Base-by-base conservation (phyloP, 1,139 yeast species). In the Blastobotrys ciferrii region DNA sequence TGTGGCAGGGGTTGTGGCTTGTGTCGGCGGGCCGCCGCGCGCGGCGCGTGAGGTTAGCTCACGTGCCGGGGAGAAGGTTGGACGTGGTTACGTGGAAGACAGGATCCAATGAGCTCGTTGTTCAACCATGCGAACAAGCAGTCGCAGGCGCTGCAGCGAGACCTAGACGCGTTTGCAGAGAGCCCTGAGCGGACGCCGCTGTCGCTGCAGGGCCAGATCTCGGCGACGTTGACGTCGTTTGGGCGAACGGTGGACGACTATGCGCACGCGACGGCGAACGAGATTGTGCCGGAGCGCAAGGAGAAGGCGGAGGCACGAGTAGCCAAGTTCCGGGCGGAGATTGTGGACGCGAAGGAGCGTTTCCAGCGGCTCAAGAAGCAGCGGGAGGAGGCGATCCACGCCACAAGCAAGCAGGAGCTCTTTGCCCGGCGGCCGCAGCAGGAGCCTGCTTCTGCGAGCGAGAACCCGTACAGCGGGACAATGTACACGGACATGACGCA, bases 111-210 rank as follows among this genome's bases (percentile, higher is more conserved):
- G 96, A 88, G 88, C 68, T 82, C 95, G 25, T 72, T 89, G 47
- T 88, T 85, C 68, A 91, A 87, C 68, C 95, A 87, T 67, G 96
- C 96, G 7, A 75, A 86, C 52, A 88, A 87, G 66, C 96, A 89
- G 68, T 80, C 89, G 36, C 87, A 81, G 60, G 75, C 82, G 36
- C 69, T 91, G 48, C 78, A 81, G 53, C 78, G 78, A 55, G 96
- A 89, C 59, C 67, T 91, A 46, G 74, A 78, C 15, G 68, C 73
- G 50, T 84, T 91, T 57, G 92, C 87, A 55, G 72, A 75, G 51
- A 80, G 84, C 53, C 76, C 87, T 11, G 74, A 81, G 23, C 75
- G 81, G 4, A 78, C 92, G 1, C 94, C 95, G 11, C 71, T 85
- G 49, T 82, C 95, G 1, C 66, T 87, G 14, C 91, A 84, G 63